phyloP scores from a whole-genome alignment of 148 eudicot species.

The Agrostemma githago region DNA sequence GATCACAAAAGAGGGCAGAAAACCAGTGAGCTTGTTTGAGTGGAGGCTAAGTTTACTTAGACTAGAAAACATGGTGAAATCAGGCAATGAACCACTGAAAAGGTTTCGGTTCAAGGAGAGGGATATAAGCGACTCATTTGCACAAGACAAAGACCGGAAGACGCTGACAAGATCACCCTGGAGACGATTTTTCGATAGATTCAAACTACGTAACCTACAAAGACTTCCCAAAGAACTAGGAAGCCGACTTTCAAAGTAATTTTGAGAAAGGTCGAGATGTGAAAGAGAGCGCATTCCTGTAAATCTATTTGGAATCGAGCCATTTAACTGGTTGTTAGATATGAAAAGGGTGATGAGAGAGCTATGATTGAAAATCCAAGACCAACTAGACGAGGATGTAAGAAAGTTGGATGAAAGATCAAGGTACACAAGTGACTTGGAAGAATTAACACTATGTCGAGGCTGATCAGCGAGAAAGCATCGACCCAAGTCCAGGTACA shows the following conservation, averaged over 20 bases:
- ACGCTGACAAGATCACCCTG: neutral
- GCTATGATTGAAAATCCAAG: neutral
- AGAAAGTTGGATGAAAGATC: slow-evolving; percentile 18
- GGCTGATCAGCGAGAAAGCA: slow-evolving; percentile 1
- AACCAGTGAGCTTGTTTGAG: neutral
- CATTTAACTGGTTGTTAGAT: no score
- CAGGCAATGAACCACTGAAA: slow-evolving; percentile 20
- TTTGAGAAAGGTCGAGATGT: no score
- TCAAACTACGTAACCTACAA: slow-evolving; percentile 8
- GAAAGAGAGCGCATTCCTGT: no score
- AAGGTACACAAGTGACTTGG: slow-evolving; percentile 23
- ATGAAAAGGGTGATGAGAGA: neutral
- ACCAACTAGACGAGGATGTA: slow-evolving; percentile 14
- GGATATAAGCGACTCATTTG: neutral
- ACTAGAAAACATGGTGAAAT: neutral
- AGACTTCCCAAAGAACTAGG: no score
- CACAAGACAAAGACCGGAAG: slow-evolving; percentile 6
- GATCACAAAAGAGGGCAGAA: slow-evolving; percentile 4
- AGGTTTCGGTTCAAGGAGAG: slow-evolving; percentile 8
- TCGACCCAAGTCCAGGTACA: slow-evolving; percentile 18
- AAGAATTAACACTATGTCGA: neutral
- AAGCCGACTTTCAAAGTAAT: no score
- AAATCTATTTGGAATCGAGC: no score
- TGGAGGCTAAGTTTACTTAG: no score
- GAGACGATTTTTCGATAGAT: slow-evolving; percentile 12